Percentiles rank a stretch among this genome's conserved stretches.
phyloP scores from a whole-genome alignment of 345 rosid genomes.

The Eucalyptus regnans region DNA sequence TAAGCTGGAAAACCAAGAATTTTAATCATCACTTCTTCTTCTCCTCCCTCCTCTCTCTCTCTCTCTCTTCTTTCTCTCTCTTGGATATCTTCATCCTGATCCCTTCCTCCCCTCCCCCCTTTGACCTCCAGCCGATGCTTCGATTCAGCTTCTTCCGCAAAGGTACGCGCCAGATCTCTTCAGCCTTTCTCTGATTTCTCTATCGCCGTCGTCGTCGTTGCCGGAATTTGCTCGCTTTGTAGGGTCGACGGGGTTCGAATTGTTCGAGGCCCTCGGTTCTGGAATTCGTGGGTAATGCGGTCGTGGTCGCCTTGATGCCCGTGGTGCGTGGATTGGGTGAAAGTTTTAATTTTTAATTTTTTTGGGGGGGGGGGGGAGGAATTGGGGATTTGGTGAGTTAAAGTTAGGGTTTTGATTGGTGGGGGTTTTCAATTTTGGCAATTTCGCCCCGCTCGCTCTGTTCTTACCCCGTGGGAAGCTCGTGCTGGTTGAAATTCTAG shows the following conservation, averaged over 20 bases:
- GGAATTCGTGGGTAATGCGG: background rate
- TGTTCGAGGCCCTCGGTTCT: background rate
- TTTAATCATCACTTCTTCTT: background rate
- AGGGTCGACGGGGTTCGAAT: background rate
- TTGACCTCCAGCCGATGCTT: slow-evolving; percentile 39
- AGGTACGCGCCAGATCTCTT: background rate
- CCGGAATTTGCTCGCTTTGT: background rate
- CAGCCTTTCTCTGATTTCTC: background rate
- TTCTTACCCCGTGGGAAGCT: background rate
- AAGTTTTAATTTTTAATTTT: too few relatives aligned
- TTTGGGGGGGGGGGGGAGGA: background rate
- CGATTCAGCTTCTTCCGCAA: slow-evolving; percentile 55
- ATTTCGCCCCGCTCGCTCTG: background rate
- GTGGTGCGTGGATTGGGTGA: background rate
- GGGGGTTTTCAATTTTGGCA: background rate
- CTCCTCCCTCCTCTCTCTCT: background rate
- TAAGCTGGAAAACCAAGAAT: background rate
- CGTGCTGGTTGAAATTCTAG: background rate
- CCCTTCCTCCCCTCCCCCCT: background rate
- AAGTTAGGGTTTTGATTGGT: background rate
- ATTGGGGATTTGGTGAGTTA: background rate
- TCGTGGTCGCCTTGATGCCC: background rate
- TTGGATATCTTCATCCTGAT: background rate
- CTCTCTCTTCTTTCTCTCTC: background rate
- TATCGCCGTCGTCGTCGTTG: background rate